Conservation (phyloP, 1,284 basidiomycete species). For the Ustilago bromivora region DNA sequence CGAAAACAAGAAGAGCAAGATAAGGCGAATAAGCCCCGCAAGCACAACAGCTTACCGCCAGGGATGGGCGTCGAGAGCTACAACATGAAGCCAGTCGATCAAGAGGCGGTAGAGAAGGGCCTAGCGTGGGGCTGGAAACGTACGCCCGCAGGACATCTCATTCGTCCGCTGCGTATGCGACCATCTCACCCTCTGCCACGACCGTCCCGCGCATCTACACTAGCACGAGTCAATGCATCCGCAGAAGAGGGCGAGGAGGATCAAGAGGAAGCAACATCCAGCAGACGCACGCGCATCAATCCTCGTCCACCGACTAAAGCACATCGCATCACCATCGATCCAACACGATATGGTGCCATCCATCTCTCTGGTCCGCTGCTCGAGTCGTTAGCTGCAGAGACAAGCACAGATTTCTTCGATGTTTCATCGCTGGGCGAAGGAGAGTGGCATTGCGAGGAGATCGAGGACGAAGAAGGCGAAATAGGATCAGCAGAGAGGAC, state of each 20-base stretch:
- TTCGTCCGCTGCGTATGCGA: constrained; percentile 64
- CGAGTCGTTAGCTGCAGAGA: constrained; percentile 33
- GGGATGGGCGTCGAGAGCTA: constrained; percentile 51
- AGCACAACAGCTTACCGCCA: constrained; percentile 43
- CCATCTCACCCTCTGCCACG: constrained; percentile 55
- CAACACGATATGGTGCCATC: constrained; percentile 60
- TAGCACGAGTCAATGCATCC: constrained; percentile 15
- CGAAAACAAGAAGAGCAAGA: constrained; percentile 31
- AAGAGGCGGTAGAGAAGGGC: constrained; percentile 44
- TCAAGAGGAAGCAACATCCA: constrained; percentile 12
- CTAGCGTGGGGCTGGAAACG: constrained; percentile 66
- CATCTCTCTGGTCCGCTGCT: constrained; percentile 57
- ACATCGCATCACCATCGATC: constrained; percentile 63
- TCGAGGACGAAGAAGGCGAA: constrained; percentile 22
- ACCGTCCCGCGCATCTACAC: constrained; percentile 32
- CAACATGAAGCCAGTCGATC: constrained; percentile 48
- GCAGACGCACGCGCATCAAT: constrained; percentile 33
- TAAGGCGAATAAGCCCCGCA: constrained; percentile 13
- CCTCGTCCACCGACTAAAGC: constrained; percentile 44
- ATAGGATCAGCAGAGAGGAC: neutral
- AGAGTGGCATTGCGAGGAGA: constrained; percentile 45
- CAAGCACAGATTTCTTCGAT: constrained; percentile 22
- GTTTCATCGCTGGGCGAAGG: constrained; percentile 24
- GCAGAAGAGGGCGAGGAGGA: constrained; percentile 19
- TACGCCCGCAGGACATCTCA: constrained; percentile 61